Evolutionary conservation across 1,284 basidiomycete species (phyloP).

Genomic region (Moesziomyces globuligerus): DNA sequence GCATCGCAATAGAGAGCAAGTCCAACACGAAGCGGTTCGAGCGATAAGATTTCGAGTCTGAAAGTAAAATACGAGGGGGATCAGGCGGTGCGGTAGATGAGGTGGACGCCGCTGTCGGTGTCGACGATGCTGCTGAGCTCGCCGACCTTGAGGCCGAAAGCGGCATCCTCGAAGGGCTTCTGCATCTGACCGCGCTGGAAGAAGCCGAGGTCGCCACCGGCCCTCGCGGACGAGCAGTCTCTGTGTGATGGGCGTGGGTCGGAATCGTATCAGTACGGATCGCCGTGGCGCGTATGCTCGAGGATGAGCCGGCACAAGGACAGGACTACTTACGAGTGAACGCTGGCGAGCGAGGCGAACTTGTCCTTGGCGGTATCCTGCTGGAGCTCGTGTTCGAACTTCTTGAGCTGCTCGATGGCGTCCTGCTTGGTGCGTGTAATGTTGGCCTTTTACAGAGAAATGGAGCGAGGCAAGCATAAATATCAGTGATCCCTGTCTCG

Average conservation of each 20-base stretch:
- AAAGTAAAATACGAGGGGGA: too few species aligned
- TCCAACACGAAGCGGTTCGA: too few species aligned
- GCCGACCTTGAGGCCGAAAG: slow-evolving; percentile 82
- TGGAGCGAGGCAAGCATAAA: too few species aligned
- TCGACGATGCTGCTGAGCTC: slow-evolving; percentile 86
- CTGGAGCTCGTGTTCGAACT: slow-evolving; percentile 52
- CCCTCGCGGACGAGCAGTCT: slow-evolving; percentile 64
- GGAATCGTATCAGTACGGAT: background rate
- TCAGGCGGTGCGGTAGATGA: slow-evolving; percentile 87
- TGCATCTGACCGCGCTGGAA: slow-evolving; percentile 95
- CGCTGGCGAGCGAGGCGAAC: slow-evolving; percentile 59
- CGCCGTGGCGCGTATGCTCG: background rate
- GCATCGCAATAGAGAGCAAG: too few species aligned
- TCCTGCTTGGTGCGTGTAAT: slow-evolving; percentile 92
- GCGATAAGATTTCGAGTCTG: too few species aligned
- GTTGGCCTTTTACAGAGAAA: slow-evolving; percentile 71
- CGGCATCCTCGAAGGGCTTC: slow-evolving; percentile 93
- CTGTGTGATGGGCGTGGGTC: too few species aligned
- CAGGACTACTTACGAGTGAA: slow-evolving; percentile 48
- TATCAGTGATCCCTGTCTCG: too few species aligned
- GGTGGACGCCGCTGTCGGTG: slow-evolving; percentile 95
- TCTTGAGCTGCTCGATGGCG: slow-evolving; percentile 78
- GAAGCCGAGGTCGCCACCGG: slow-evolving; percentile 71
- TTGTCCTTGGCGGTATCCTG: slow-evolving; percentile 49
- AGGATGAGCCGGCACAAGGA: background rate